Conservation (phyloP, 1,284 basidiomycete species). For the Cutaneotrichosporon dermatis region DNA sequence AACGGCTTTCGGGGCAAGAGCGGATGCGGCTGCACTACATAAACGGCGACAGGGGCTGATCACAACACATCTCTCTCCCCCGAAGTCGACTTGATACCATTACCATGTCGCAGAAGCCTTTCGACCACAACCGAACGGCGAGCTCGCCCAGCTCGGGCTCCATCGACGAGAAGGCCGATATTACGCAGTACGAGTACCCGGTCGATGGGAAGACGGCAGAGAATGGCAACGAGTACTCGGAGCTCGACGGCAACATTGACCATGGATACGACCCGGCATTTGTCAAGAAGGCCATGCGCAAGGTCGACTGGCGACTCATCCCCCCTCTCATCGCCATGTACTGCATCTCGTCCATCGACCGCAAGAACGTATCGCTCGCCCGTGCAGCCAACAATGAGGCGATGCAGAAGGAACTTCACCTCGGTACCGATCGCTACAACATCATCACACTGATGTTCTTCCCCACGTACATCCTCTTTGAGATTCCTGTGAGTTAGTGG, state of each 20-base stretch:
- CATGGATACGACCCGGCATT: conserved; percentile 8
- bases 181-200: no score
- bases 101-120: no score
- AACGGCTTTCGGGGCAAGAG: no score
- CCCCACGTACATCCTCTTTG: conserved; percentile 35
- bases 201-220: no score
- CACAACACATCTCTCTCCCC: no score
- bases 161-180: no score
- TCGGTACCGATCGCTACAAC: conserved; percentile 37
- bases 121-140: no score
- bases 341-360: conserved; percentile 16
- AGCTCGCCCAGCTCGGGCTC: no score
- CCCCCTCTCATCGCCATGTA: conserved; percentile 18
- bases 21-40: no score
- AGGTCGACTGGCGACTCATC: conserved; percentile 18
- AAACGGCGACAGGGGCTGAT: no score
- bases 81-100: no score
- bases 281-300: conserved; percentile 9
- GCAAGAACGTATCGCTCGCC: conserved; percentile 26
- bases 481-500: conserved; percentile 12
- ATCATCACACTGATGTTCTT: conserved; percentile 42
- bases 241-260: conserved; percentile 10
- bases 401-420: conserved; percentile 13
- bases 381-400: conserved; percentile 13
- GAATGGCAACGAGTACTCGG: no score